Percentiles rank a stretch among this genome's conserved stretches.
Evolutionary conservation across 1,139 yeast genomes (phyloP).

Genomic region (Lodderomyces margitis): DNA sequence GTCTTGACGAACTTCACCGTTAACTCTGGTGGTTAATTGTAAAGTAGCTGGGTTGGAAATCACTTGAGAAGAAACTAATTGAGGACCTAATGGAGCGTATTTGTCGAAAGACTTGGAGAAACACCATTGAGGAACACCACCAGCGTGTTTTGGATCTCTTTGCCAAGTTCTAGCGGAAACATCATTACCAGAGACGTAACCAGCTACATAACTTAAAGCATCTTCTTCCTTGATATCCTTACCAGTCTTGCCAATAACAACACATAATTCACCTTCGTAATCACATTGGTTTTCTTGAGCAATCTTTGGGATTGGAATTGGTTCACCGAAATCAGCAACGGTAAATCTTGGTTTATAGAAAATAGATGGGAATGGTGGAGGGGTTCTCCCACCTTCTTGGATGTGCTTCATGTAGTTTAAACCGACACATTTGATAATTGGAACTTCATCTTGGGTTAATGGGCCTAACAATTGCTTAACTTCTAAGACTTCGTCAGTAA

Average conservation of each 20-base stretch:
- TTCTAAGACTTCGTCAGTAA: background rate
- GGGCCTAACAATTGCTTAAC: background rate
- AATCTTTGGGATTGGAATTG: slow-evolving; percentile 1
- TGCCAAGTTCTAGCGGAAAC: slow-evolving; percentile 2
- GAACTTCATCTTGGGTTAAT: slow-evolving; percentile 1
- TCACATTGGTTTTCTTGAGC: slow-evolving; percentile 1
- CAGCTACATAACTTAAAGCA: slow-evolving; percentile 1
- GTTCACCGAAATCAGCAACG: slow-evolving; percentile 2
- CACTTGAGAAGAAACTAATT: background rate
- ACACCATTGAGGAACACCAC: slow-evolving; percentile 3
- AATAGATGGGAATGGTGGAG: background rate
- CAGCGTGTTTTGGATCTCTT: background rate
- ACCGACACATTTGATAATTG: background rate
- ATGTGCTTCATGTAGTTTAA: slow-evolving; percentile 1
- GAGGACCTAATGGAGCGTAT: slow-evolving; percentile 1
- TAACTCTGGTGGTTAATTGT: background rate
- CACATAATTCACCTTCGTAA: slow-evolving; percentile 1
- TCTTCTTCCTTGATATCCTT: slow-evolving; percentile 1
- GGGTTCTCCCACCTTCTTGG: slow-evolving; percentile 2
- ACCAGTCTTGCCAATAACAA: background rate
- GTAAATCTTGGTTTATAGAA: background rate
- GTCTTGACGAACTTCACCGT: background rate
- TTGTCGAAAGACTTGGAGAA: slow-evolving; percentile 1
- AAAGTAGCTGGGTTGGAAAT: slow-evolving; percentile 1
- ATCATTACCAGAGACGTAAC: slow-evolving; percentile 2